These are phyloP conservation scores for Fusarium phyllophilum DNA, from an alignment of 2,329 filamentous ascomycete genomes.

Conservation along the genomic window DNA sequence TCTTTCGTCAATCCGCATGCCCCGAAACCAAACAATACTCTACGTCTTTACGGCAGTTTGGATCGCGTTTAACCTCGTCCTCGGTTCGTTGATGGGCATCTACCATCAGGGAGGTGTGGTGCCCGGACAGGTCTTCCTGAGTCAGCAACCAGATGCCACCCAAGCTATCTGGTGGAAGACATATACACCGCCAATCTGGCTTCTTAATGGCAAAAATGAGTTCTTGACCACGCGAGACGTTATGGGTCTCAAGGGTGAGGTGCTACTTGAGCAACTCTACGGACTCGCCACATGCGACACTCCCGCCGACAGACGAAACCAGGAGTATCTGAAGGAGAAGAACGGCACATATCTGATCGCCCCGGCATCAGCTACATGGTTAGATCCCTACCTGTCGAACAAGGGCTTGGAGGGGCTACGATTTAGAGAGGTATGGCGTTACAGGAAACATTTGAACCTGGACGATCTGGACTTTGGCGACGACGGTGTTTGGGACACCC, in stretches of 20 bases:
- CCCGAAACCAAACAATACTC: conserved; percentile 61
- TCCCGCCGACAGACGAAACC: conserved; percentile 63
- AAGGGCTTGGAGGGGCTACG: conserved; percentile 68
- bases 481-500: conserved; percentile 78
- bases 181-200: conserved; percentile 83
- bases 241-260: conserved; percentile 74
- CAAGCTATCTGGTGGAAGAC: conserved; percentile 87
- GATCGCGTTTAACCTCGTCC: conserved; percentile 74
- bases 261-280: conserved; percentile 68
- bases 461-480: conserved; percentile 84
- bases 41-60: conserved; percentile 69
- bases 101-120: conserved; percentile 86
- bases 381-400: conserved; percentile 71
- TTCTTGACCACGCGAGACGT: conserved; percentile 76
- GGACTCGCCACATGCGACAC: conserved; percentile 71
- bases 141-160: conserved; percentile 73
- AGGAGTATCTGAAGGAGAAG: conserved; percentile 68
- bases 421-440: conserved; percentile 77
- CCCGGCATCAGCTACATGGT: conserved; percentile 75
- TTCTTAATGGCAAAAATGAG: conserved; percentile 79
- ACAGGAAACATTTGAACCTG: conserved; percentile 75
- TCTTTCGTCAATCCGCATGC: conserved; percentile 76
- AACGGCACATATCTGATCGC: conserved; percentile 78
- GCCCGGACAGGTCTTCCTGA: conserved; percentile 79
- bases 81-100: conserved; percentile 79